Evolutionary conservation across 1,284 basidiomycete species (phyloP).

Genomic region (Uromyces viciae-fabae): DNA sequence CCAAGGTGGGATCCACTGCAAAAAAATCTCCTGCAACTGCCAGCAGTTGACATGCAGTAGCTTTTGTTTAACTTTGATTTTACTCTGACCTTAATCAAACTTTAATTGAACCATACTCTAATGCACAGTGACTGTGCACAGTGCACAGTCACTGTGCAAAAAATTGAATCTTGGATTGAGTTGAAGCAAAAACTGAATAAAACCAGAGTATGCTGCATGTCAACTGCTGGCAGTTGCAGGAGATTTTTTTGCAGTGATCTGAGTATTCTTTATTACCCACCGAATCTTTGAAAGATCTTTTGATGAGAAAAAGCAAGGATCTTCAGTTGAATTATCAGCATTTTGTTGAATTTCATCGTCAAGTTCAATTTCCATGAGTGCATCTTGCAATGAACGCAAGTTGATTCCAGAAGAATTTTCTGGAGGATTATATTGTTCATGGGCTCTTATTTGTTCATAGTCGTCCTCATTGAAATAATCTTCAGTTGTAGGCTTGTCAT

Average conservation of each 20-base stretch:
- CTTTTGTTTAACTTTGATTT: too few relatives aligned
- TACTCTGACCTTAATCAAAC: too few relatives aligned
- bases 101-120: too few relatives aligned
- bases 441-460: slow-evolving; percentile 14
- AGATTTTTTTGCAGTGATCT: too few relatives aligned
- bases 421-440: neutral
- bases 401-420: slow-evolving; percentile 15
- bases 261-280: neutral
- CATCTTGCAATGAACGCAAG: slow-evolving; percentile 27
- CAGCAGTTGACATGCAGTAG: too few relatives aligned
- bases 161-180: too few relatives aligned
- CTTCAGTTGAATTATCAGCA: neutral
- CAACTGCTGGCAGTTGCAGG: too few relatives aligned
- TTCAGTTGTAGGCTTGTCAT: slow-evolving; percentile 7
- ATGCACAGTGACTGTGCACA: too few relatives aligned
- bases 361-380: slow-evolving; percentile 32
- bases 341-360: neutral
- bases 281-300: slow-evolving; percentile 19
- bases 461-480: slow-evolving; percentile 27
- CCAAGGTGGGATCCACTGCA: slow-evolving; percentile 27
- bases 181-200: too few relatives aligned
- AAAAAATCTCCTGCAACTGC: too few relatives aligned
- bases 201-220: too few relatives aligned
- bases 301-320: slow-evolving; percentile 1
- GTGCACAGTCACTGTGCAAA: too few relatives aligned